Conservation (phyloP, 2,329 filamentous ascomycete genomes). For the Cadophora gregata region DNA sequence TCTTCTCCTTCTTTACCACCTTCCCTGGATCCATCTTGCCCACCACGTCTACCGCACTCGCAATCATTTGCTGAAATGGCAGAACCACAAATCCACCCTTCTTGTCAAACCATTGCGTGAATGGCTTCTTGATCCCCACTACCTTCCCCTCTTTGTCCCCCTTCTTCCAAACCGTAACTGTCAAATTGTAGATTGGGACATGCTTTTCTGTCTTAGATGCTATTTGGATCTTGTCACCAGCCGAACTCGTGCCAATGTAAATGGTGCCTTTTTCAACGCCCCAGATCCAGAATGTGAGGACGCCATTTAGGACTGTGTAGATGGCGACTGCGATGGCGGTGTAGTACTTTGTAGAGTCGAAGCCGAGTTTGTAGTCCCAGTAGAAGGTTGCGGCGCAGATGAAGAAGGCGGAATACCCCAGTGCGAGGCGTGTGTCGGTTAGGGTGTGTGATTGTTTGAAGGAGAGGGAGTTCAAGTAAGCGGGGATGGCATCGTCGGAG, state of each 20-base stretch:
- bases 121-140: constrained; percentile 61
- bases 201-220: constrained; percentile 77
- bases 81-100: constrained; percentile 73
- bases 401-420: constrained; percentile 83
- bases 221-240: constrained; percentile 77
- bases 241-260: constrained; percentile 72
- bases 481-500: constrained; percentile 90
- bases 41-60: constrained; percentile 68
- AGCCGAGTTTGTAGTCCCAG: constrained; percentile 91
- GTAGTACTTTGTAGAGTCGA: constrained; percentile 82
- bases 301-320: constrained; percentile 80
- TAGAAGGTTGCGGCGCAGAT: constrained; percentile 85
- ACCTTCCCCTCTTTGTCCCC: constrained; percentile 25
- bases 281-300: constrained; percentile 84
- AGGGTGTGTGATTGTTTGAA: constrained; percentile 84
- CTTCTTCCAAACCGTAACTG: constrained; percentile 57
- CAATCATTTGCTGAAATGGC: constrained; percentile 81
- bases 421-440: constrained; percentile 78
- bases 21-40: constrained; percentile 69
- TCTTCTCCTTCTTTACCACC: constrained; percentile 46
- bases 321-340: constrained; percentile 78
- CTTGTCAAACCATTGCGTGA: constrained; percentile 78
- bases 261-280: constrained; percentile 81
- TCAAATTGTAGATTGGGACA: constrained; percentile 79
- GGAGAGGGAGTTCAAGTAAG: constrained; percentile 87